Conservation (phyloP, 2,329 filamentous ascomycete species). For the Sporothrix sp. region DNA sequence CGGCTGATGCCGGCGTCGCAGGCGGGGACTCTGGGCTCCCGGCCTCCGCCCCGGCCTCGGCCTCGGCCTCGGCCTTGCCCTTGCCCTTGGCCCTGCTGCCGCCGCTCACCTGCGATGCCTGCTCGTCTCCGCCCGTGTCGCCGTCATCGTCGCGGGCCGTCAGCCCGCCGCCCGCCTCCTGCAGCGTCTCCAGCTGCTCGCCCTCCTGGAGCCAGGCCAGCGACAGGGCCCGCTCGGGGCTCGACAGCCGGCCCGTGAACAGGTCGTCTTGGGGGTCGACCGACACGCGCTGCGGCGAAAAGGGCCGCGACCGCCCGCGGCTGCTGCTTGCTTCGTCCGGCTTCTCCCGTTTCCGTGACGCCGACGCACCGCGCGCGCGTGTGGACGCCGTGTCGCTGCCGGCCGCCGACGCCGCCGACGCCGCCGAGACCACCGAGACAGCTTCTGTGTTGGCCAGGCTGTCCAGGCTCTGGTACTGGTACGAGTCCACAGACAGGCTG, state of each 20-base stretch:
- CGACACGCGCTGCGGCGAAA: constrained; percentile 44
- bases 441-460: constrained; percentile 28
- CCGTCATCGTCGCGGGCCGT: not conserved
- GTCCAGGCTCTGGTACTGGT: constrained; percentile 46
- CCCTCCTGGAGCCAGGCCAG: not conserved
- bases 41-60: not conserved
- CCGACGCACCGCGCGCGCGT: constrained; percentile 34
- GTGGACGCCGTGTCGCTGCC: constrained; percentile 23
- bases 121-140: not conserved
- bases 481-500: constrained; percentile 41
- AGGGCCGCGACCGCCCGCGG: constrained; percentile 40
- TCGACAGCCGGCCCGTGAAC: constrained; percentile 4
- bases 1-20: not conserved
- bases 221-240: not conserved
- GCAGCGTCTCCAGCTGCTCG: not conserved
- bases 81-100: not conserved
- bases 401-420: not conserved
- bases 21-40: not conserved
- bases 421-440: not conserved
- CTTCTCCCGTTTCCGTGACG: constrained; percentile 32
- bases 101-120: not conserved
- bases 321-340: constrained; percentile 24
- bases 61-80: constrained; percentile 4
- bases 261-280: constrained; percentile 27
- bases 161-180: not conserved